phyloP scores from a whole-genome alignment of 192 early-diverging fungal genomes.

The Gonapodya sp. region DNA sequence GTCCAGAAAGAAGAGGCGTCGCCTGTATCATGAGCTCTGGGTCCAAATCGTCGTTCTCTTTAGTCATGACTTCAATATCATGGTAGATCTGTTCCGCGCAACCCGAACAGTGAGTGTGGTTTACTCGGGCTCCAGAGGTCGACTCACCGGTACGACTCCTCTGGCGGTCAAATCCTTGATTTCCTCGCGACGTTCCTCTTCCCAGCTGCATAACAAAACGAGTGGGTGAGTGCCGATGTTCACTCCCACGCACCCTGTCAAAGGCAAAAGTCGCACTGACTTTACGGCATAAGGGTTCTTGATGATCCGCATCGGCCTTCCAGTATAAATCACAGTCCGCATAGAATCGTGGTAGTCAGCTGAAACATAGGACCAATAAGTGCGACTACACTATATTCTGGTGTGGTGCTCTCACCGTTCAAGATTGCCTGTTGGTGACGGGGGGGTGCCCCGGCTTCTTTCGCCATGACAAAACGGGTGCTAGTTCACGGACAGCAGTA shows the following conservation, averaged over 20 bases:
- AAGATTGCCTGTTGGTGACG: constrained; percentile 23
- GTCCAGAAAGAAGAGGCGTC: constrained; percentile 6
- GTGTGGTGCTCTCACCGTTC: background rate
- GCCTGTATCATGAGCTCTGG: constrained; percentile 14
- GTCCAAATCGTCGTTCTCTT: constrained; percentile 9
- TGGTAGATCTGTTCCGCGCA: background rate
- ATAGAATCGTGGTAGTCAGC: constrained; percentile 26
- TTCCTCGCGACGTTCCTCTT: background rate
- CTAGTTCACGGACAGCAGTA: background rate
- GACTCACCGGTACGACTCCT: constrained; percentile 5
- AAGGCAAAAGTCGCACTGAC: background rate
- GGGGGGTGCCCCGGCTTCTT: constrained; percentile 30
- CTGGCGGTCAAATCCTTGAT: background rate
- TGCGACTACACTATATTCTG: no score
- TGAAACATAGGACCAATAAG: background rate
- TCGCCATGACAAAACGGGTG: constrained; percentile 33
- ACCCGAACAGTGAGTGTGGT: background rate
- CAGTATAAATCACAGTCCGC: constrained; percentile 31
- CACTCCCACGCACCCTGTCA: no score
- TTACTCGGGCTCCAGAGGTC: background rate
- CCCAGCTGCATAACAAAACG: background rate
- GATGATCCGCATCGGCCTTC: constrained; percentile 28
- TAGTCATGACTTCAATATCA: background rate
- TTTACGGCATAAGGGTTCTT: constrained; percentile 15
- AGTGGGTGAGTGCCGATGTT: no score